These are phyloP conservation scores for Pseudogymnoascus sp. DNA, from an alignment of 2,329 filamentous ascomycete genomes.

Conservation along the genomic window DNA sequence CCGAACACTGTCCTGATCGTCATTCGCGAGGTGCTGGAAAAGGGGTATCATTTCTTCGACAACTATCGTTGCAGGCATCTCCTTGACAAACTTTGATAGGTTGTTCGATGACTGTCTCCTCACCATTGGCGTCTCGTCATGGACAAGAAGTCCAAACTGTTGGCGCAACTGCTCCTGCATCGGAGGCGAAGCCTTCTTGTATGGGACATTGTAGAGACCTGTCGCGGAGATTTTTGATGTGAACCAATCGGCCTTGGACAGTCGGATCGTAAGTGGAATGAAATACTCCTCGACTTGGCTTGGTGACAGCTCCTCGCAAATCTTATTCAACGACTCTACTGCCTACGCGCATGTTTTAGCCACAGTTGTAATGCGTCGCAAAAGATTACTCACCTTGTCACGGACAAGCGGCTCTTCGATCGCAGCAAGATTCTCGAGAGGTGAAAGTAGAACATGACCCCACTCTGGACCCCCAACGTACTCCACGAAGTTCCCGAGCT, in stretches of 20 bases:
- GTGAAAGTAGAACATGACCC: constrained; percentile 92
- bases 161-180: constrained; percentile 86
- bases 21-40: constrained; percentile 91
- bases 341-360: constrained; percentile 49
- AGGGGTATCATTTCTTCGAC: constrained; percentile 98
- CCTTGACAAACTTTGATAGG: constrained; percentile 93
- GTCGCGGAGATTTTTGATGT: constrained; percentile 98
- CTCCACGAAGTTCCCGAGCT: constrained; percentile 93
- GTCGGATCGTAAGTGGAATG: constrained; percentile 87
- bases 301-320: constrained; percentile 83
- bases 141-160: constrained; percentile 86
- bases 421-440: constrained; percentile 92
- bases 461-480: constrained; percentile 92
- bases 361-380: background rate
- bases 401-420: constrained; percentile 97
- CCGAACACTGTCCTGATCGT: constrained; percentile 96
- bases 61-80: constrained; percentile 84
- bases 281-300: constrained; percentile 96
- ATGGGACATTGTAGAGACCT: constrained; percentile 87
- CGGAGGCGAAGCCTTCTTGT: constrained; percentile 80
- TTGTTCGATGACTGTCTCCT: constrained; percentile 94
- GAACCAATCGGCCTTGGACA: constrained; percentile 99
- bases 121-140: constrained; percentile 99
- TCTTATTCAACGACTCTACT: constrained; percentile 98
- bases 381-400: constrained; percentile 67